phyloP scores from a whole-genome alignment of 345 rosid species.

The Ceriops tagal region DNA sequence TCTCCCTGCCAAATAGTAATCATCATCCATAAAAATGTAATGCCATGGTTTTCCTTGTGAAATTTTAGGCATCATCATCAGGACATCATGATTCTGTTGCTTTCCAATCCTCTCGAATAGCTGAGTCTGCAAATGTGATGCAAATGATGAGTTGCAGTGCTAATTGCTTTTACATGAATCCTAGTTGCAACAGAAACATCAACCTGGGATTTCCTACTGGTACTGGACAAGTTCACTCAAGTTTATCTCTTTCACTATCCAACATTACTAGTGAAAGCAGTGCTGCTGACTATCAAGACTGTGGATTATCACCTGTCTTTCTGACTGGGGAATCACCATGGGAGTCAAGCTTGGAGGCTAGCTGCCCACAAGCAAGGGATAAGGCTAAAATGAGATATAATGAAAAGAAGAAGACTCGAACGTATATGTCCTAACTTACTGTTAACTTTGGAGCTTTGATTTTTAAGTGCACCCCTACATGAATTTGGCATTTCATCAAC shows the following conservation, averaged over 20 bases:
- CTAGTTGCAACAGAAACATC: conserved; percentile 38
- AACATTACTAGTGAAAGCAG: conserved; percentile 59
- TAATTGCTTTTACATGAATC: conserved; percentile 39
- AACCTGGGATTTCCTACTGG: conserved; percentile 40
- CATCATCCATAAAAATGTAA: no score
- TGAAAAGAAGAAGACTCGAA: conserved; percentile 69
- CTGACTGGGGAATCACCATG: conserved; percentile 62
- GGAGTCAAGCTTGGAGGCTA: conserved; percentile 61
- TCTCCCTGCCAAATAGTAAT: no score
- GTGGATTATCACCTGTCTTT: conserved; percentile 52
- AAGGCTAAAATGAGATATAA: conserved; percentile 80
- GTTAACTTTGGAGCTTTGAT: not conserved
- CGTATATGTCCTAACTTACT: conserved; percentile 32
- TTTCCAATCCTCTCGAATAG: conserved; percentile 37
- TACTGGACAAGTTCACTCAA: conserved; percentile 50
- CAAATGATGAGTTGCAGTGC: conserved; percentile 23
- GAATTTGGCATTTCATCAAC: no score
- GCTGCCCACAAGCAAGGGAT: conserved; percentile 64
- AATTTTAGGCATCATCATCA: conserved; percentile 48
- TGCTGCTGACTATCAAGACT: conserved; percentile 62
- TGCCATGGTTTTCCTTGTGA: not conserved
- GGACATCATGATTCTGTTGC: conserved; percentile 40
- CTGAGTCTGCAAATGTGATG: conserved; percentile 23
- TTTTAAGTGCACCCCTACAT: no score
- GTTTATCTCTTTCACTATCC: conserved; percentile 54